Evolutionary conservation across 441 rosid species (phyloP), one percentile per base, ranked within the genome.

Genomic region (Kokia cookei): DNA sequence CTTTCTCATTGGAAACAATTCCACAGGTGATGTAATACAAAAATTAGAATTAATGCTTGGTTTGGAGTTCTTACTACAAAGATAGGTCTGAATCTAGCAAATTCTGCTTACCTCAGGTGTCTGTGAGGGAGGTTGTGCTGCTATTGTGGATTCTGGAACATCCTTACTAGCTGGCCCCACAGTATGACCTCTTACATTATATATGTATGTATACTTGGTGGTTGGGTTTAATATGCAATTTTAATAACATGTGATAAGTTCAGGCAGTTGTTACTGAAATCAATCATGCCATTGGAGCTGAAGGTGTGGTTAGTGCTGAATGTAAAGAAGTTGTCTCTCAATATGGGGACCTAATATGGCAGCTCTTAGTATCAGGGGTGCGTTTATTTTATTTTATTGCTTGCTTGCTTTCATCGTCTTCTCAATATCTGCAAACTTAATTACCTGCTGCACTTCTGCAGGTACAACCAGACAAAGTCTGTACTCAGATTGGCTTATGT

Each of bases 61-160:
- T 57, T 57, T 57, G 8, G 37, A 71, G 58, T 69, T 45, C 66
- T 65, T 7, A 14, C 32, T 35, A 15, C 27, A 19, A 54, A 58
- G 42, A 55, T 55, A 27, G 1, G 37, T 32, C 51, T 11, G 35
- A 24, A 13, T 40, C 11, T 40, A 19, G 12, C 53, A 42, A 55
- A 22, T 50, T 47, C 29, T 53, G 37, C 37, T 32, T 32, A 32
- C 29, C 0, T 11, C 82, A 91, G 98, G 91, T 63, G 82, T 85
- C 29, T 91, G 97, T 66, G 75, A 65, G 5, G 77, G 74, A 22
- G 91, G 97, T 14, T 93, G 98, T 75, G 89, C 86, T 69, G 94
- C 91, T 59, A 87, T 93, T 72, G 87, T 90, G 78, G 96, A 91
- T 82, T 89, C 97, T 2, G 98, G 97, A 76, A 91, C 92, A 68